Percentiles rank a stretch among this genome's conserved stretches.
Evolutionary conservation across 2,329 filamentous ascomycete genomes (phyloP).

Genomic region (Ceratocystis variospora): DNA sequence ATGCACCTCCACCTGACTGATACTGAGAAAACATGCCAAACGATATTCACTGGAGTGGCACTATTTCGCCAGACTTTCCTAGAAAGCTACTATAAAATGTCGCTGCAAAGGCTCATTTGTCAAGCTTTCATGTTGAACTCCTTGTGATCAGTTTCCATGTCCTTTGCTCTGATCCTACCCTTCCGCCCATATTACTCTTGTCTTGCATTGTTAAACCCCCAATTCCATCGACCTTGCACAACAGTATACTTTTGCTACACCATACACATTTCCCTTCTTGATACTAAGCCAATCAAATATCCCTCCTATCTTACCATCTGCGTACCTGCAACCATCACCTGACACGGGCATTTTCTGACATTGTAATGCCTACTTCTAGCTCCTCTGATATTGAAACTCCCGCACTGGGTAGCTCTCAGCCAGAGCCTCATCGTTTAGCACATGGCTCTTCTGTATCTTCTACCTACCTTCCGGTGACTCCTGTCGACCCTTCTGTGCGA

Average conservation of each 20-base stretch:
- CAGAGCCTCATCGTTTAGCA: constrained; percentile 5
- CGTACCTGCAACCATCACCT: background rate
- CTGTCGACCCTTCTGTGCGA: constrained; percentile 2
- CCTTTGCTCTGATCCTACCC: background rate
- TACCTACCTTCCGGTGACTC: constrained; percentile 4
- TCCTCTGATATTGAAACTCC: constrained; percentile 16
- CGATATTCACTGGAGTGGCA: background rate
- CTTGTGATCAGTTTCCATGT: background rate
- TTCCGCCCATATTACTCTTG: background rate
- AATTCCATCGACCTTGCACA: background rate
- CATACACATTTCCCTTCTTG: background rate
- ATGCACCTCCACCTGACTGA: background rate
- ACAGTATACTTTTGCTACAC: background rate
- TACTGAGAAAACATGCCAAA: background rate
- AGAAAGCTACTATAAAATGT: background rate
- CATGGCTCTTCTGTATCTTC: constrained; percentile 6
- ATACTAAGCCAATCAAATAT: background rate
- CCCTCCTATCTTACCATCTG: background rate
- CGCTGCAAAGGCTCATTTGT: background rate
- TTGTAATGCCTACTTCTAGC: constrained; percentile 5
- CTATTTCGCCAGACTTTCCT: background rate
- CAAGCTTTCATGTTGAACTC: background rate
- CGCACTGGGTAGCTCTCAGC: constrained; percentile 2
- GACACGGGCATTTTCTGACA: background rate
- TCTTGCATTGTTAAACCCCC: background rate